phyloP scores from a whole-genome alignment of 1,284 basidiomycete species.

The Cutaneotrichosporon cutaneum region DNA sequence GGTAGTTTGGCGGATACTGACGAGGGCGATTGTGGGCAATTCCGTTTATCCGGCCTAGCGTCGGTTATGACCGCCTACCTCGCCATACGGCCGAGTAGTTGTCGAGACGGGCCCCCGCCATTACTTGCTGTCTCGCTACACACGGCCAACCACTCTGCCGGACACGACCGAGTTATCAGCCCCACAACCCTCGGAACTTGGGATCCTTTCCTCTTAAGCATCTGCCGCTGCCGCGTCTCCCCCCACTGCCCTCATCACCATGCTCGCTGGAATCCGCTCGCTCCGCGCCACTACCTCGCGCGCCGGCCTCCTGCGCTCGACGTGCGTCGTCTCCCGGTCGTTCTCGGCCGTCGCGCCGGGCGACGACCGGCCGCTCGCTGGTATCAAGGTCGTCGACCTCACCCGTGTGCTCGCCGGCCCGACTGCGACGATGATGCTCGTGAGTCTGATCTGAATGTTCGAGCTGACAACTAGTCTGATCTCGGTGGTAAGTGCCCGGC shows the following conservation, averaged over 20 bases:
- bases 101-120: not conserved
- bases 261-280: constrained; percentile 14
- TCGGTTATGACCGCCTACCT: constrained; percentile 7
- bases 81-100: not conserved
- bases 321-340: not conserved
- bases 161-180: not conserved
- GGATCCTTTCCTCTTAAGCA: not conserved
- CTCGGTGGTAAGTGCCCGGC: constrained; percentile 29
- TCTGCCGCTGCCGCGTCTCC: not conserved
- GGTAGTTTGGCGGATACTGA: not conserved
- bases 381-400: constrained; percentile 78
- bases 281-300: constrained; percentile 6
- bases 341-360: constrained; percentile 12
- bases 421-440: constrained; percentile 83
- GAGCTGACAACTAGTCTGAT: constrained; percentile 31
- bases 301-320: constrained; percentile 4
- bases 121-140: not conserved
- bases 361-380: constrained; percentile 62
- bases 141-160: not conserved
- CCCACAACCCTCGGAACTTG: not conserved
- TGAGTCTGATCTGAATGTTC: constrained; percentile 58
- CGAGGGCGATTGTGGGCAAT: not conserved
- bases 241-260: not conserved
- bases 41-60: not conserved
- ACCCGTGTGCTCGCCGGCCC: constrained; percentile 88